Percentiles rank a stretch among this genome's conserved stretches.
Conservation (phyloP, 495 filamentous ascomycete species). For the Geoglossum glabrum region DNA sequence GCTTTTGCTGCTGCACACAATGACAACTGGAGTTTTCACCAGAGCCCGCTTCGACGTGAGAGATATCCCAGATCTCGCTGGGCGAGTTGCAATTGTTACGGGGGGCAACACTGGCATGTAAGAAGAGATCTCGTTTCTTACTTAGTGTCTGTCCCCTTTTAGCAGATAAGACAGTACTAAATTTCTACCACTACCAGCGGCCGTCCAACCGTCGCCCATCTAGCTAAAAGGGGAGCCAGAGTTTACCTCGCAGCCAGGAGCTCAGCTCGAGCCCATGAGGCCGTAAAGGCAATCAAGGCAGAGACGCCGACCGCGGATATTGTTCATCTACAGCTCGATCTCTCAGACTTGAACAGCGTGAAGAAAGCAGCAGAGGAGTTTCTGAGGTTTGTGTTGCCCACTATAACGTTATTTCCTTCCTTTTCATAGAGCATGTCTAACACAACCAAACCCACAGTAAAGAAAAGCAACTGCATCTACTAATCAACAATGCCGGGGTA, state of each 20-base stretch:
- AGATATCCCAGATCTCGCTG: slow-evolving; percentile 35
- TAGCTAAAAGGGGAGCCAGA: not conserved
- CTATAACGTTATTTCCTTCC: not conserved
- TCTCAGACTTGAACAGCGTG: slow-evolving; percentile 32
- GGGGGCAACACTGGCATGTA: slow-evolving; percentile 24
- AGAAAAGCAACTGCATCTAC: slow-evolving; percentile 18
- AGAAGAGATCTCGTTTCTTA: not conserved
- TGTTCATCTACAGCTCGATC: slow-evolving; percentile 28
- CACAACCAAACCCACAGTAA: slow-evolving; percentile 9
- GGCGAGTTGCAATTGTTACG: slow-evolving; percentile 44
- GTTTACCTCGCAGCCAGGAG: slow-evolving; percentile 43
- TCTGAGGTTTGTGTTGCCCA: slow-evolving; percentile 7
- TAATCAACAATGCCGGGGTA: slow-evolving; percentile 48
- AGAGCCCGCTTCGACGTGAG: slow-evolving; percentile 6
- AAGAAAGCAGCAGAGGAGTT: slow-evolving; percentile 27
- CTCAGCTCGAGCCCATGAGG: slow-evolving; percentile 26
- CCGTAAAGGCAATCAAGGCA: slow-evolving; percentile 29
- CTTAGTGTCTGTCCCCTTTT: not conserved
- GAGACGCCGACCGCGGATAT: slow-evolving; percentile 26
- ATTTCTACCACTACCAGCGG: not conserved
- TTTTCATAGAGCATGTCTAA: not conserved
- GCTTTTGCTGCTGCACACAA: not conserved
- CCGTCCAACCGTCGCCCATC: not conserved
- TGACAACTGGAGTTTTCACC: not conserved
- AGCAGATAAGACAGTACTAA: not conserved